Evolutionary conservation across 805 yeast genomes (phyloP).

Genomic region (Pichia kluyveri): DNA sequence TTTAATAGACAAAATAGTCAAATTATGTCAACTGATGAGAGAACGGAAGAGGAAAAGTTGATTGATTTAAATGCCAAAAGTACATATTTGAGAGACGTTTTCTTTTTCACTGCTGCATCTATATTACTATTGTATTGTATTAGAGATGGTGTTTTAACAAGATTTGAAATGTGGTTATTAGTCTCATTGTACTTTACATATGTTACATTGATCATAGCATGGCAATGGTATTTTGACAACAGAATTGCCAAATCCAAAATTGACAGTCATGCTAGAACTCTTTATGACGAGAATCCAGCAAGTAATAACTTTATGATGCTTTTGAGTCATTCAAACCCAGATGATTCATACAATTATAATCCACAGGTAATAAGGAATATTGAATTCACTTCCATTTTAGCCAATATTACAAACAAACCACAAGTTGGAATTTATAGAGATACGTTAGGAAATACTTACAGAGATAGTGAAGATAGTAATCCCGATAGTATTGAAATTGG

Average conservation of each 20-base stretch:
- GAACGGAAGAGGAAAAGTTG: conserved; percentile 2
- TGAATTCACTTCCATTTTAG: conserved; percentile 21
- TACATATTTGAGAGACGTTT: conserved; percentile 53
- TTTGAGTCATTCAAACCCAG: conserved; percentile 19
- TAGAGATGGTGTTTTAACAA: conserved; percentile 41
- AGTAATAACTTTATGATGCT: not conserved
- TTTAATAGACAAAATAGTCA: not conserved
- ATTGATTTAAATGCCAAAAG: conserved; percentile 26
- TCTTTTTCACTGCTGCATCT: conserved; percentile 47
- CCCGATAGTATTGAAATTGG: not conserved
- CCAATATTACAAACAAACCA: conserved; percentile 17
- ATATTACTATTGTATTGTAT: conserved; percentile 39
- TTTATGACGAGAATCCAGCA: conserved; percentile 18
- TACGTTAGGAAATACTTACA: conserved; percentile 7
- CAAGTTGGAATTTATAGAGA: conserved; percentile 8
- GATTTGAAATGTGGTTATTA: conserved; percentile 48
- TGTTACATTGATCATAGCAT: conserved; percentile 39
- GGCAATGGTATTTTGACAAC: conserved; percentile 30
- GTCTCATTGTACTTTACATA: conserved; percentile 49
- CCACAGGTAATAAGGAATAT: conserved; percentile 21
- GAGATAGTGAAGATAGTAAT: conserved; percentile 7
- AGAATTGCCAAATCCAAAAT: conserved; percentile 12
- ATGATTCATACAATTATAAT: conserved; percentile 23
- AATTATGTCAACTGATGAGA: not conserved
- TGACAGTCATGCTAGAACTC: conserved; percentile 19